phyloP scores from a whole-genome alignment of 2,329 filamentous ascomycete species.

The Venturia oleaginea region DNA sequence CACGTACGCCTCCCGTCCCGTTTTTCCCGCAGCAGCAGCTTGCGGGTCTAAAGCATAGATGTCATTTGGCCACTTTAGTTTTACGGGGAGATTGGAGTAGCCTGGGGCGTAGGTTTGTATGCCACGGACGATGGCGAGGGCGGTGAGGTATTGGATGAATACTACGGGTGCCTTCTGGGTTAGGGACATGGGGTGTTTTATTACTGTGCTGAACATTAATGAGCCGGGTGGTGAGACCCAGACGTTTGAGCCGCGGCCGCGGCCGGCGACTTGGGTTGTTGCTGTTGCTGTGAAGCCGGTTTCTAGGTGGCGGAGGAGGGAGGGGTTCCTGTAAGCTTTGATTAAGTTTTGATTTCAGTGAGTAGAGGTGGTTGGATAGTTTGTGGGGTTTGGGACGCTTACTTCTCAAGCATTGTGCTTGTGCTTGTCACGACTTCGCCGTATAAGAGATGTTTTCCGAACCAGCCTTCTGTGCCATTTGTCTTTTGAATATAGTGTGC shows the following conservation, averaged over 20 bases:
- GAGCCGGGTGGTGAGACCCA: slow-evolving; percentile 87
- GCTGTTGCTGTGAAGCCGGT: slow-evolving; percentile 82
- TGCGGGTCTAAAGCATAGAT: slow-evolving; percentile 44
- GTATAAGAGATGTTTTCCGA: slow-evolving; percentile 74
- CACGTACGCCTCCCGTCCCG: slow-evolving; percentile 50
- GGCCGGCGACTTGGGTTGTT: slow-evolving; percentile 77
- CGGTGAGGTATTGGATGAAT: slow-evolving; percentile 88
- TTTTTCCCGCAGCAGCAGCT: slow-evolving; percentile 34
- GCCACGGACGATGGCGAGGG: slow-evolving; percentile 76
- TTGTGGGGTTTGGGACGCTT: slow-evolving; percentile 17
- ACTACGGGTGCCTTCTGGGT: slow-evolving; percentile 69
- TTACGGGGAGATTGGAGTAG: slow-evolving; percentile 68
- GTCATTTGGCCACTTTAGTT: slow-evolving; percentile 97
- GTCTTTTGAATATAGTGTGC: slow-evolving; percentile 48
- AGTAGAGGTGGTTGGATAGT: too few relatives aligned
- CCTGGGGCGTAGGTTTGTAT: slow-evolving; percentile 70
- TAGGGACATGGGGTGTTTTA: slow-evolving; percentile 71
- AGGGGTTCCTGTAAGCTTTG: slow-evolving; percentile 53
- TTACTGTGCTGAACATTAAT: slow-evolving; percentile 78
- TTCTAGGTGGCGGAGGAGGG: slow-evolving; percentile 65
- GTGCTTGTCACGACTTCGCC: slow-evolving; percentile 91
- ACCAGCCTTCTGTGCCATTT: slow-evolving; percentile 47
- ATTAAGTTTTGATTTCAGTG: slow-evolving; percentile 10
- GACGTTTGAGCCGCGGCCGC: slow-evolving; percentile 83
- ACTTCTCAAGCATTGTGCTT: slow-evolving; percentile 88